These are phyloP conservation scores for Trichosporon coremiiforme DNA, from an alignment of 1,284 basidiomycete species.

Conservation along the genomic window DNA sequence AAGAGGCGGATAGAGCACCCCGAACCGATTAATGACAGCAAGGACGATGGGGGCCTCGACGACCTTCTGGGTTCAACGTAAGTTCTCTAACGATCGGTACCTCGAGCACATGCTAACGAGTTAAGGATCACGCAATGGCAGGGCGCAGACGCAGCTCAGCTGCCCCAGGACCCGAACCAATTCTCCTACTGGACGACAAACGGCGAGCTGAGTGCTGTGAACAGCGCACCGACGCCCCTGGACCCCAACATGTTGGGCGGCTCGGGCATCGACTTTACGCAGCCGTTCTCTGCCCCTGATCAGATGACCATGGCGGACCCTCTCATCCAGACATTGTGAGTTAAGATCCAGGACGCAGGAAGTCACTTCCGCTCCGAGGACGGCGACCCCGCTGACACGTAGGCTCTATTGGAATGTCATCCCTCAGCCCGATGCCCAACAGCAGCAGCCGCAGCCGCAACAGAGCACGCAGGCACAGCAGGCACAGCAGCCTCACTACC, in stretches of 20 bases:
- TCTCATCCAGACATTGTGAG: constrained; percentile 34
- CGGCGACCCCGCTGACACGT: constrained; percentile 19
- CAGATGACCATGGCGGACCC: constrained; percentile 30
- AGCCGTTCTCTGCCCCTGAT: constrained; percentile 18
- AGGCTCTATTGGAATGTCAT: constrained; percentile 35
- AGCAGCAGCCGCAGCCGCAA: constrained; percentile 5
- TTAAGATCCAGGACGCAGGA: neutral
- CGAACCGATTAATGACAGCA: neutral
- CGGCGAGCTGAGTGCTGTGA: neutral
- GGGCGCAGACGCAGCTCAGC: neutral
- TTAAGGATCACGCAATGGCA: constrained; percentile 16
- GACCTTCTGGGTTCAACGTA: constrained; percentile 21
- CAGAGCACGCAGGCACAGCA: neutral
- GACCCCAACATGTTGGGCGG: constrained; percentile 15
- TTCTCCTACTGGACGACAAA: constrained; percentile 14
- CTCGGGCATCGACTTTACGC: constrained; percentile 14
- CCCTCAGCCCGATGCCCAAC: constrained; percentile 21
- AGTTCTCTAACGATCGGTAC: constrained; percentile 9
- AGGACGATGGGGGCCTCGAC: constrained; percentile 12
- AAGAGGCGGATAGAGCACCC: constrained; percentile 24
- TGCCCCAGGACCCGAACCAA: constrained; percentile 12
- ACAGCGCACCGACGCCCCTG: neutral
- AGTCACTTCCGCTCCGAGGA: constrained; percentile 17
- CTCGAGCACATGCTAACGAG: constrained; percentile 6
- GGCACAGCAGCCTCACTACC: neutral